Conservation (phyloP, 2,329 filamentous ascomycete species). For the Alternaria consortialis region DNA sequence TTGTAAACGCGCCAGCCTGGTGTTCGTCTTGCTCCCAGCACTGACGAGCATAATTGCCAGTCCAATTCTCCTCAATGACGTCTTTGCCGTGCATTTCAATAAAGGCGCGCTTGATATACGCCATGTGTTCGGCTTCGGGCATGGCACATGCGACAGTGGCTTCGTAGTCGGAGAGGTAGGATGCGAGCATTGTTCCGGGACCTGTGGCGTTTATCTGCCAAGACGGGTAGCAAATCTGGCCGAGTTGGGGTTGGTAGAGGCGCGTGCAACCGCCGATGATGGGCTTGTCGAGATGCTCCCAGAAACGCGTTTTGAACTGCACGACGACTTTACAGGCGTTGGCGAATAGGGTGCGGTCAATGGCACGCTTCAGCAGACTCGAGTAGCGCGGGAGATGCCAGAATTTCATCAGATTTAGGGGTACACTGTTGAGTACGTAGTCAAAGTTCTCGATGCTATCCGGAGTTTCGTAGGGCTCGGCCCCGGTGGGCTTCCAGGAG, state of each 20-base stretch:
- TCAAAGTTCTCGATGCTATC: constrained; percentile 62
- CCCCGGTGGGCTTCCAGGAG: constrained; percentile 46
- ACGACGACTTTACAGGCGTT: constrained; percentile 65
- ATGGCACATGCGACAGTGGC: not conserved
- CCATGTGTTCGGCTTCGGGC: constrained; percentile 58
- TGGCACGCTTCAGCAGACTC: constrained; percentile 56
- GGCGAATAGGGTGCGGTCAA: constrained; percentile 56
- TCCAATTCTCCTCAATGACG: constrained; percentile 66
- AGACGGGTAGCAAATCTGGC: constrained; percentile 70
- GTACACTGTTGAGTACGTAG: constrained; percentile 68
- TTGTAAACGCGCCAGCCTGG: constrained; percentile 67
- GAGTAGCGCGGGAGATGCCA: constrained; percentile 65
- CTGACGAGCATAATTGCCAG: constrained; percentile 67
- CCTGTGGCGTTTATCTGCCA: constrained; percentile 68
- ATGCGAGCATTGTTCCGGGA: constrained; percentile 64
- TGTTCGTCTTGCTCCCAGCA: constrained; percentile 70
- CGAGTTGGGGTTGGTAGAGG: constrained; percentile 67
- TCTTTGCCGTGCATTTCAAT: constrained; percentile 66
- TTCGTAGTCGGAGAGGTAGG: constrained; percentile 3
- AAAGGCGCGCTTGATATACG: constrained; percentile 69
- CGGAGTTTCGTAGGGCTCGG: constrained; percentile 42
- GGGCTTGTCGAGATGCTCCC: constrained; percentile 59
- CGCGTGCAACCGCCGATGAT: constrained; percentile 70
- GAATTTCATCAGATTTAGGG: constrained; percentile 68
- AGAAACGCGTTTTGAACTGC: constrained; percentile 69